Evolutionary conservation across 768 basidiomycete species (phyloP), one percentile per base, ranked within the genome.

Genomic region (Termitomyces sp.): DNA sequence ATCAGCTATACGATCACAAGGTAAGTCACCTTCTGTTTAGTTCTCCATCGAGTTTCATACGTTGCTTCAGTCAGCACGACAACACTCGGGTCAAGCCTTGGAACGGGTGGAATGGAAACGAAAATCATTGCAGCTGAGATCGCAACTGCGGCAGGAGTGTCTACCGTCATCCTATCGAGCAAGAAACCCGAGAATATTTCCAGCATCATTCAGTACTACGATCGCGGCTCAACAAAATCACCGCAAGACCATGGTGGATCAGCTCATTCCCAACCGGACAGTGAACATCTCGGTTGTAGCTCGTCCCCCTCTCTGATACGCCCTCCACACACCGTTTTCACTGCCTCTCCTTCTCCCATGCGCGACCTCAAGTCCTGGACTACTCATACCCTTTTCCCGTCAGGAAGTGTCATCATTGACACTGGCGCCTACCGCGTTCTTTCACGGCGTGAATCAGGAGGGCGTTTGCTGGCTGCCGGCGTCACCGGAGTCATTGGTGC

Each of bases 101-200:
- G 97, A 0, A 98, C 97, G 1, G 97, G 97, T 0, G 97, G 97
- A 4, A 98, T 98, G 97, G 94, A 97, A 72, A 99, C 97, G 3
- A 99, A 98, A 68, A 83, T 98, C 64, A 97, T 98, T 62, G 97
- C 97, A 1, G 96, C 97, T 0, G 97, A 99, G 66, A 93, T 99
- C 31, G 94, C 96, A 5, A 96, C 92, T 0, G 94, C 87, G 0
- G 96, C 95, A 0, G 97, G 97, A 7, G 94, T 96, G 33, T 86
- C 91, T 5, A 97, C 96, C 0, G 79, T 98, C 45, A 91, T 99
- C 65, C 86, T 88, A 48, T 89, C 91, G 22, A 94, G 92, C 72
- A 89, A 86, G 64, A 76, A 81, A 26, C 91, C 93, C 0, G 76
- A 81, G 47, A 83, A 81, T 65, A 86, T 98, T 57, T 80, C 90